phyloP scores from a whole-genome alignment of 2,329 filamentous ascomycete species.

The Pestalotiopsis sp. region DNA sequence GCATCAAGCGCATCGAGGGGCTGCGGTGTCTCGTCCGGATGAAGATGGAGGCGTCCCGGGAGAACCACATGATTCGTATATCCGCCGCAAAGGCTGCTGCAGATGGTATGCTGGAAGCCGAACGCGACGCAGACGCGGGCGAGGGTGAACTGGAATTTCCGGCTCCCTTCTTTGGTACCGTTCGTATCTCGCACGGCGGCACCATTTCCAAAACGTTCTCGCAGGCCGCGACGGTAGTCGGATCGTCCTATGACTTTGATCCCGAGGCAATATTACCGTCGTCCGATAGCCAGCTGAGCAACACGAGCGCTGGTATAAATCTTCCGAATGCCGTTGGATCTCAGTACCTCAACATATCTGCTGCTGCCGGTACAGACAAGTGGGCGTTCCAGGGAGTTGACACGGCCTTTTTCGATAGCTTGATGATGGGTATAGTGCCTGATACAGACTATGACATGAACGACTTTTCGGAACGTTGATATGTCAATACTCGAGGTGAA shows the following conservation, averaged over 20 bases:
- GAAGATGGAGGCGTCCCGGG: slow-evolving; percentile 31
- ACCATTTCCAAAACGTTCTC: slow-evolving; percentile 19
- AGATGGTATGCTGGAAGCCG: neutral
- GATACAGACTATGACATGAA: neutral
- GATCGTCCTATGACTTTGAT: neutral
- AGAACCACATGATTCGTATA: slow-evolving; percentile 14
- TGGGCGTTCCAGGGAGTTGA: slow-evolving; percentile 17
- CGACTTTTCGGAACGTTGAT: neutral
- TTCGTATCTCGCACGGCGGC: slow-evolving; percentile 31
- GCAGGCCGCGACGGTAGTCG: neutral
- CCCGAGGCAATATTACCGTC: neutral
- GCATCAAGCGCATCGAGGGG: slow-evolving; percentile 31
- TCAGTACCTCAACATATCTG: neutral
- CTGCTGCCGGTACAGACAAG: slow-evolving; percentile 4
- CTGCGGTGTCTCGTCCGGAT: slow-evolving; percentile 34
- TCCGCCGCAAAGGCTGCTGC: neutral
- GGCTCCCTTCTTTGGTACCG: slow-evolving; percentile 30
- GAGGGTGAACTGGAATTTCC: neutral
- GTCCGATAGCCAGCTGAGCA: neutral
- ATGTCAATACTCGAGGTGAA: neutral
- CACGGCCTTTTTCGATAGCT: slow-evolving; percentile 14
- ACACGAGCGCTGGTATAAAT: neutral
- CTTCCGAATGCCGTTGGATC: neutral
- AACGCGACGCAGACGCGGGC: neutral
- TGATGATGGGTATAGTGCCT: neutral